Base-by-base conservation (phyloP, 345 rosid genomes). In the rapeseed (Brassica napus) region DNA sequence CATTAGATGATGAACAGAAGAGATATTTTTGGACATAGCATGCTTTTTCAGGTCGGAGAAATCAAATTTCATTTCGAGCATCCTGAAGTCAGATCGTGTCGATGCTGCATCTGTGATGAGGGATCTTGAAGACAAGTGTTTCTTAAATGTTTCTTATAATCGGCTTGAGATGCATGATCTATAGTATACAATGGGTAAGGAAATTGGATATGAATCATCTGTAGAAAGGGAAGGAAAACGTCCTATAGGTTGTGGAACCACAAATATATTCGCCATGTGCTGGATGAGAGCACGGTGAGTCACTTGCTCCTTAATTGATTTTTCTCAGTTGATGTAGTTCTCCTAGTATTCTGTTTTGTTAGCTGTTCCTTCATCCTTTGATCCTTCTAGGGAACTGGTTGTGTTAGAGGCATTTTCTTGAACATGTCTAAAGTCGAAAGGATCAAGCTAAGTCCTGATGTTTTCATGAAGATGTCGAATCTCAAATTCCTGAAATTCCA, bases 11-110 rank as follows among this genome's bases (percentile, higher is more conserved):
- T 34, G 21, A 80, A 9, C 67, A 76, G 31, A 76, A 79, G 77
- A 10, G 10, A 49, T 85, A 1, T 87, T 85, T 77, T 71, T 84
- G 3, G 88, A 85, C 34, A 82, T 87, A 6, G 86, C 86, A 10
- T 82, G 83, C 49, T 82, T 85, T 68, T 84, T 83, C 24, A 79
- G 52, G 0, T 79, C 84, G 0, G 60, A 37, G 1, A 26, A 35
- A 9, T 30, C 4, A 24, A 69, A 83, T 10, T 6, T 8, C 2
- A 68, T 84, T 23, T 7, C 8, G 0, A 37, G 62, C 34, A 76
- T 84, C 1, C 47, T 84, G 4, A 79, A 71, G 0, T 65, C 68
- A 28, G 75, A 76, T 14, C 49, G 65, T 14, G 35, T 14, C 9
- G 9, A 66, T 67, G 78, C 64, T 58, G 69, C 66, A 10, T 6